Evolutionary conservation across 495 filamentous ascomycete species (phyloP), one percentile per base, ranked within the genome.

Genomic region (Aspergillus sclerotioniger): DNA sequence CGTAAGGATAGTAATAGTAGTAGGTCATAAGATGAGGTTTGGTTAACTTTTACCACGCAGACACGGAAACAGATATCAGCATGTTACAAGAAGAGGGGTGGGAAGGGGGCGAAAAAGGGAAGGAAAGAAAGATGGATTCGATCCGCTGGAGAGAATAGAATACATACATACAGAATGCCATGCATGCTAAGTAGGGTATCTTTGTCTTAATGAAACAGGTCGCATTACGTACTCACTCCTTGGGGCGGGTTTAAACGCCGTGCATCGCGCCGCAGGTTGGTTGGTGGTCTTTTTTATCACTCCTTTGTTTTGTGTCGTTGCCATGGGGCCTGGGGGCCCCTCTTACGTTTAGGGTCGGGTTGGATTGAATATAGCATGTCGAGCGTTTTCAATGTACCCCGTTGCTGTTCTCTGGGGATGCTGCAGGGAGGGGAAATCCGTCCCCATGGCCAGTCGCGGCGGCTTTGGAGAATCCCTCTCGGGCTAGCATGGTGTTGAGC

Each of bases 401-500:
- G 28, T 50, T 50, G 47, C n/a, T 57, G 19, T 62, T 71, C 3
- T 75, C 70, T 13, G 69, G 65, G 4, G 61, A 59, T 8, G 67
- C 60, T 16, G 71, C 62, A 15, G 75, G 75, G 46, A 79, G 67
- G 20, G 76, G 76, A 59, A 79, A 79, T 6, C 74, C 75, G 56
- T 79, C 76, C 13, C 74, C 73, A 10, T 73, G 66, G 1, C 70
- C 71, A 12, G 66, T 62, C 1, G 67, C 62, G 2, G 75, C 75
- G 1, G 74, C 74, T 61, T 76, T 79, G 6, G 76, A 69, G 71
- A 98, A 97, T 58, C 88, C 88, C 62, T 88, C 83, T 33, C 90
- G 77, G 5, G 92, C 95, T 39, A 94, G 84, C 66, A 88, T 85
- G 60, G 92, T 91, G 65, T 98, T 98, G 63, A 96, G 72, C 69